Evolutionary conservation across 1,284 basidiomycete species (phyloP), one percentile per base, ranked within the genome.

Genomic region (Rhodotorula mucilaginosa): DNA sequence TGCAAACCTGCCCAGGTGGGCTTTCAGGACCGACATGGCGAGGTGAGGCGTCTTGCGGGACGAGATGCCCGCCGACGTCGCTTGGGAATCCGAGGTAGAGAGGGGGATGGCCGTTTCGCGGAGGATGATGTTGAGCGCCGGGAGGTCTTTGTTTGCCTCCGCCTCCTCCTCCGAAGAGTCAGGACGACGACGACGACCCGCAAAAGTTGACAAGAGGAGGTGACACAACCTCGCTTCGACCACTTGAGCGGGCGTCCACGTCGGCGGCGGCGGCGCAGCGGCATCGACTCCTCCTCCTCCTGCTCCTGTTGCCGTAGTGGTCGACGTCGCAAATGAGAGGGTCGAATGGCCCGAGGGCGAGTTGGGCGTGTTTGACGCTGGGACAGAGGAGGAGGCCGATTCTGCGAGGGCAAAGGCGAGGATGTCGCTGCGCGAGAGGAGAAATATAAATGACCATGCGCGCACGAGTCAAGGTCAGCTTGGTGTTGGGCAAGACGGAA

Each of bases 1-100:
- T 3, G 74, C 75, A 58, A 69, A 74, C 23, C 54, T 62, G 7
- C 70, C 68, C 21, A 78, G 48, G n/a, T 67, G 64, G 18, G 63
- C 47, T 39, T 78, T 78, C 51, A 78, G 58, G 0, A 39, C 61
- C 31, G 72, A 65, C 74, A 78, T 74, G 18, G 61, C 26, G 2
- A 78, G 48, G 54, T 64, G 65, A 5, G 70, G 70, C 34, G 70
- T 68, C 34, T 71, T 67, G 39, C 26, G n/a, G 7, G 8, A 10
- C 15, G 56, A 34, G 46, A 23, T 16, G 16, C 56, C 46, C 1
- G 65, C 29, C 8, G 31, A 10, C 19, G 31, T 16, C 31, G 54
- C 26, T 31, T 26, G 26, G 26, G 26, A 16, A 3, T 3, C 54
- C 54, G 15, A 12, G 46, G 34, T 12, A 19, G 62, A 12, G 16